phyloP scores from a whole-genome alignment of 2,329 filamentous ascomycete species.

The Neonectria punicea region DNA sequence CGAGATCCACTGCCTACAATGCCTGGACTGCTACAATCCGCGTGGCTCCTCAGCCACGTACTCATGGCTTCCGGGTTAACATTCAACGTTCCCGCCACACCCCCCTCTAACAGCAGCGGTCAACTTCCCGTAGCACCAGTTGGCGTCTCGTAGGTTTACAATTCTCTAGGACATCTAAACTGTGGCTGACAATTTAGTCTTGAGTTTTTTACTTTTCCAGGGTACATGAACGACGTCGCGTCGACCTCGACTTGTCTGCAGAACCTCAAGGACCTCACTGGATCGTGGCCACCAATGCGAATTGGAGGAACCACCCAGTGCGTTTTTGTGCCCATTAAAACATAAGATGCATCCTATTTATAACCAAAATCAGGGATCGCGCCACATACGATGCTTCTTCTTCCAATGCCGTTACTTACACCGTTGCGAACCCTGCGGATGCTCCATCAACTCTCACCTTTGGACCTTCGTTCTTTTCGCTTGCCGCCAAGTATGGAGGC shows the following conservation, averaged over 20 bases:
- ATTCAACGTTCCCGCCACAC: conserved; percentile 49
- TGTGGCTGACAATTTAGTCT: conserved; percentile 47
- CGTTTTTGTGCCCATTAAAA: background rate
- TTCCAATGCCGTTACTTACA: conserved; percentile 60
- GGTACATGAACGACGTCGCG: conserved; percentile 62
- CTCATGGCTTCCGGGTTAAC: conserved; percentile 38
- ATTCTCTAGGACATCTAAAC: background rate
- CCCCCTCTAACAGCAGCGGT: conserved; percentile 44
- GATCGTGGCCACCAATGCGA: conserved; percentile 63
- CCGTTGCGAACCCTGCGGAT: conserved; percentile 57
- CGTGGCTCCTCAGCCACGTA: conserved; percentile 18
- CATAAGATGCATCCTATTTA: background rate
- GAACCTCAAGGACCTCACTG: conserved; percentile 61
- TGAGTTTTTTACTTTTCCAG: conserved; percentile 67
- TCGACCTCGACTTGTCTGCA: conserved; percentile 61
- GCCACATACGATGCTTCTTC: conserved; percentile 60
- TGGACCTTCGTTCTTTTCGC: conserved; percentile 61
- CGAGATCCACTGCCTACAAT: background rate
- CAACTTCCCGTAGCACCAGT: conserved; percentile 54
- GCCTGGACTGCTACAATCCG: conserved; percentile 1
- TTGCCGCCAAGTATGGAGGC: conserved; percentile 61
- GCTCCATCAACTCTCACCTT: conserved; percentile 62
- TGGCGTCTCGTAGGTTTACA: conserved; percentile 54
- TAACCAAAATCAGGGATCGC: conserved; percentile 50
- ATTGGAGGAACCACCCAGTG: conserved; percentile 68